Percentiles rank a stretch among this genome's conserved stretches.
These are phyloP conservation scores for Thalassiosira sp. DNA, from an alignment of 352 stramenopile genomes.

Conservation along the genomic window DNA sequence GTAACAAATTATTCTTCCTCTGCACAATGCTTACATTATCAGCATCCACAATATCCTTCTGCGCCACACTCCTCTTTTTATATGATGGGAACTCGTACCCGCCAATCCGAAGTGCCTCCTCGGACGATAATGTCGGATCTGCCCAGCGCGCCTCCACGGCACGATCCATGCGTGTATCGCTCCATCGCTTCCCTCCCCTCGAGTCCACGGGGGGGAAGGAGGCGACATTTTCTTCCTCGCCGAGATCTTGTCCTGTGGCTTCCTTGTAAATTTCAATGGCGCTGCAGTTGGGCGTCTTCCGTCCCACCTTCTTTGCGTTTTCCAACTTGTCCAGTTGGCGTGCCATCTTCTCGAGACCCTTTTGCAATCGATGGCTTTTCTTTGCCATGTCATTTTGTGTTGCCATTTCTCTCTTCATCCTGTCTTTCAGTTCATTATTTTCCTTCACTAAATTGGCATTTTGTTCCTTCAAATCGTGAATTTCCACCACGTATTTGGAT, in stretches of 20 bases:
- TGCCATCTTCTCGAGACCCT: conserved; percentile 15
- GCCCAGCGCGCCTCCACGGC: conserved; percentile 20
- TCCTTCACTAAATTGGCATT: conserved; percentile 1
- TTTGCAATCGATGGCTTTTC: background rate
- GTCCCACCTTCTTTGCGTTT: background rate
- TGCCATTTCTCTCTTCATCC: background rate
- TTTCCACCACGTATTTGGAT: conserved; percentile 16
- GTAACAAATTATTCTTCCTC: conserved; percentile 26
- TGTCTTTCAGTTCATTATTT: conserved; percentile 18
- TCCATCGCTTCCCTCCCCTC: conserved; percentile 15
- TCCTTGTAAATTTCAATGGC: conserved; percentile 18
- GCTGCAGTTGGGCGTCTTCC: background rate
- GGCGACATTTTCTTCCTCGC: conserved; percentile 15
- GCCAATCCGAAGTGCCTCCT: conserved; percentile 21
- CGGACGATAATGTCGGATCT: conserved; percentile 4
- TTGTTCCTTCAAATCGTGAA: conserved; percentile 12
- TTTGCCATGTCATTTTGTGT: background rate
- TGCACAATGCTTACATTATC: conserved; percentile 23
- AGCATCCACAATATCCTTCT: conserved; percentile 16
- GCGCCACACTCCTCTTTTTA: background rate
- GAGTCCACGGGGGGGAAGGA: background rate
- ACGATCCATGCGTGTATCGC: conserved; percentile 27
- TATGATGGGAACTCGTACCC: conserved; percentile 21
- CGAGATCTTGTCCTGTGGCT: conserved; percentile 5
- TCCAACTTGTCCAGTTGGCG: conserved; percentile 14